Evolutionary conservation across 352 stramenopile genomes (phyloP).

Genomic region (Elongisporangium undulatum): DNA sequence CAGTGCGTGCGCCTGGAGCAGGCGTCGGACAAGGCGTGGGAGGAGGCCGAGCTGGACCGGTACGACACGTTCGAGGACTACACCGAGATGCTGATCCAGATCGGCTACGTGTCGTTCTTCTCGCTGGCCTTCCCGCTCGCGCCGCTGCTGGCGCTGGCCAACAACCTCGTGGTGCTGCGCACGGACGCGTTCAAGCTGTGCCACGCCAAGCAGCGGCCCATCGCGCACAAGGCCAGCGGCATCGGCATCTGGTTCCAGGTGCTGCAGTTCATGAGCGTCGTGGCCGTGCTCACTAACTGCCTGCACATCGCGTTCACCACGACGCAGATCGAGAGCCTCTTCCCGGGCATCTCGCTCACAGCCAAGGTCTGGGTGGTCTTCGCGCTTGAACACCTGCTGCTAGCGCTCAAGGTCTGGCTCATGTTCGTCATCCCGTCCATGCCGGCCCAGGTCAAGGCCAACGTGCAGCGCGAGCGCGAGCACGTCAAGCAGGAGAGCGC

Average conservation of each 20-base stretch:
- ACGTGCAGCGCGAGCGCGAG: slow-evolving; percentile 50
- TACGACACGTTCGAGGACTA: slow-evolving; percentile 97
- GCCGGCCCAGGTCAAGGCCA: slow-evolving; percentile 39
- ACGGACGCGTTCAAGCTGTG: slow-evolving; percentile 95
- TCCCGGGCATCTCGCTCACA: slow-evolving; percentile 21
- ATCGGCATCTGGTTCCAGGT: slow-evolving; percentile 89
- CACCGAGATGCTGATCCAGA: slow-evolving; percentile 92
- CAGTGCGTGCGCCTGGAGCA: slow-evolving; percentile 81
- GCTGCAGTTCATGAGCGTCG: slow-evolving; percentile 93
- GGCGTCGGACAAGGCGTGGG: slow-evolving; percentile 78
- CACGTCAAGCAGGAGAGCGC: slow-evolving; percentile 69
- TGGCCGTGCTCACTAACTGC: slow-evolving; percentile 95
- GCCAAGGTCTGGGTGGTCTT: slow-evolving; percentile 83
- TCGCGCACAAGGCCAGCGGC: slow-evolving; percentile 91
- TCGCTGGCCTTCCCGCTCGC: slow-evolving; percentile 94
- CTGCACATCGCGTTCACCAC: slow-evolving; percentile 90
- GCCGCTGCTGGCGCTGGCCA: slow-evolving; percentile 90
- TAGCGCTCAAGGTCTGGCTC: slow-evolving; percentile 66
- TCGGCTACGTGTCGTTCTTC: slow-evolving; percentile 96
- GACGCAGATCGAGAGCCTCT: slow-evolving; percentile 50
- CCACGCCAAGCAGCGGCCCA: slow-evolving; percentile 84
- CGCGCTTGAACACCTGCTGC: slow-evolving; percentile 58
- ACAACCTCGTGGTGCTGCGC: slow-evolving; percentile 92
- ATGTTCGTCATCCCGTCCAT: slow-evolving; percentile 52
- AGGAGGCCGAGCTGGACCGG: slow-evolving; percentile 86